phyloP scores from a whole-genome alignment of 768 basidiomycete species.

The Infundibulicybe gibba region DNA sequence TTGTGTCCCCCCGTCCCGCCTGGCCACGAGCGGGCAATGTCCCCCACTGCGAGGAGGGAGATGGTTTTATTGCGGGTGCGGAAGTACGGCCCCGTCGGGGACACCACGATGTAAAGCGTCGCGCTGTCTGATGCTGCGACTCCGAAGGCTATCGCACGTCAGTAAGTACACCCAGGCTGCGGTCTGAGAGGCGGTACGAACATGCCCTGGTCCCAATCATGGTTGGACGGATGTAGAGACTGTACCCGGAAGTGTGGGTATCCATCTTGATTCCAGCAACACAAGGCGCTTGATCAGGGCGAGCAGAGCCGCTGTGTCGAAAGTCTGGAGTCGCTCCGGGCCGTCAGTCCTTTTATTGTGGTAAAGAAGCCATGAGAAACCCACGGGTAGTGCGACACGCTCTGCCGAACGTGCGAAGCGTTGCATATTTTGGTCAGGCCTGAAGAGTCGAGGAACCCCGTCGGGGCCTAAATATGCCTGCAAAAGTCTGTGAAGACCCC shows the following conservation, averaged over 20 bases:
- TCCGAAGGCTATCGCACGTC: constrained; percentile 43
- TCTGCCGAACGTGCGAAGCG: constrained; percentile 68
- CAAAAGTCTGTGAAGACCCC: not conserved
- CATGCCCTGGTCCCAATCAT: constrained; percentile 50
- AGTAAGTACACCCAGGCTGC: constrained; percentile 40
- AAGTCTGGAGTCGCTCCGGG: constrained; percentile 36
- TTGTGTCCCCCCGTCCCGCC: constrained; percentile 80
- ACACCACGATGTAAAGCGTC: constrained; percentile 69
- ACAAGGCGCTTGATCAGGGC: constrained; percentile 76
- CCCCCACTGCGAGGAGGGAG: constrained; percentile 35
- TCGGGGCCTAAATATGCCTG: constrained; percentile 72
- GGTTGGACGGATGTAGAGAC: constrained; percentile 85
- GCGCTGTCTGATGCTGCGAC: constrained; percentile 73
- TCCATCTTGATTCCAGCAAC: constrained; percentile 75
- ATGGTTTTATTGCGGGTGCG: constrained; percentile 56
- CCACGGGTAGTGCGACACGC: constrained; percentile 70
- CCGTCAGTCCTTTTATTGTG: not conserved
- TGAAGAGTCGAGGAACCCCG: constrained; percentile 73
- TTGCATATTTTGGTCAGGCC: constrained; percentile 83
- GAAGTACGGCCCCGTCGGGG: constrained; percentile 78
- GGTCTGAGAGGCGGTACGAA: constrained; percentile 31
- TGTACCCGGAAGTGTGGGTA: constrained; percentile 73
- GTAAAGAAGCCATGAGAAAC: constrained; percentile 12
- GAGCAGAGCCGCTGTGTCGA: constrained; percentile 65
- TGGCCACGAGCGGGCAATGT: constrained; percentile 44